Conservation (phyloP, 768 basidiomycete species). For the Tremella mesenterica region DNA sequence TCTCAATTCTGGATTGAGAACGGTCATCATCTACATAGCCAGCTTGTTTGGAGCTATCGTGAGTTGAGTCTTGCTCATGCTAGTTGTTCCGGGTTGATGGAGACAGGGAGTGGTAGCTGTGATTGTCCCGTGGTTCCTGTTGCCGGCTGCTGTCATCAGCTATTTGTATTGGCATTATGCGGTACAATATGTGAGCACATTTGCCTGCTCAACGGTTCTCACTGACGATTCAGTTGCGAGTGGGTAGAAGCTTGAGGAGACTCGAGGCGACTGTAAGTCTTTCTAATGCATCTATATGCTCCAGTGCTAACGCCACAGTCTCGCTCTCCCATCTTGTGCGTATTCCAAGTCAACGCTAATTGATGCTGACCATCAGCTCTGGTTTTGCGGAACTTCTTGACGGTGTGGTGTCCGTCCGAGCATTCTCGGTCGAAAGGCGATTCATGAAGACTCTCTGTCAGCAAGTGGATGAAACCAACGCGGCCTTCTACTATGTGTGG, state of each 20-base stretch:
- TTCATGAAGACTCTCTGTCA: conserved; percentile 67
- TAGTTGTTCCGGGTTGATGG: not conserved
- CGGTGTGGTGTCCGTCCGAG: conserved; percentile 85
- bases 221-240: conserved; percentile 47
- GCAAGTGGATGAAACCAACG: conserved; percentile 50
- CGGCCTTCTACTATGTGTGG: conserved; percentile 71
- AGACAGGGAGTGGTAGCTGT: conserved; percentile 39
- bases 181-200: conserved; percentile 47
- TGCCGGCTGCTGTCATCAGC: conserved; percentile 67
- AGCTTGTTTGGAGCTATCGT: conserved; percentile 68
- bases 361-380: conserved; percentile 16
- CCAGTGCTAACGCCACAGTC: conserved; percentile 34
- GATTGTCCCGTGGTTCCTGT: conserved; percentile 72
- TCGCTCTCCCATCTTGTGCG: conserved; percentile 34
- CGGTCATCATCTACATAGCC: conserved; percentile 69
- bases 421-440: conserved; percentile 69
- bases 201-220: not conserved
- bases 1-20: conserved; percentile 51
- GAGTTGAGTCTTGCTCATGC: conserved; percentile 47
- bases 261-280: conserved; percentile 81
- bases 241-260: conserved; percentile 72
- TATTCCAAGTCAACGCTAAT: not conserved
- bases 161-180: conserved; percentile 59
- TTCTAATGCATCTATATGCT: conserved; percentile 49
- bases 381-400: conserved; percentile 54